phyloP scores from a whole-genome alignment of 208 protist genomes.

The Porcisia deanei region DNA sequence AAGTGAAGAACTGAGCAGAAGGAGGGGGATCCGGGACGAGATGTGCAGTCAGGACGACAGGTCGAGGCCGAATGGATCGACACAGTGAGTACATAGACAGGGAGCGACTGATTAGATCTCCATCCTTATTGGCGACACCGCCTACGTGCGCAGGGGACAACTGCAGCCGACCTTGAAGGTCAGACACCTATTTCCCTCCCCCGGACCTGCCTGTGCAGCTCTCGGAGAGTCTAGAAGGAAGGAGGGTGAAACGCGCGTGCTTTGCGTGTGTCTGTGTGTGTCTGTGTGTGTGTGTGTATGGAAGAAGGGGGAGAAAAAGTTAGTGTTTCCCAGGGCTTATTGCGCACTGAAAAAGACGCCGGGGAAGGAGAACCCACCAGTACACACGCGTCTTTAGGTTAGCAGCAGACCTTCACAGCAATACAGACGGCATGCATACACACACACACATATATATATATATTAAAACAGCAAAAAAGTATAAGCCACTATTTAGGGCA shows the following conservation, averaged over 20 bases:
- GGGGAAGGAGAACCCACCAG: background rate
- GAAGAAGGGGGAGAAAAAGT: background rate
- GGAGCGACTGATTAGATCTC: background rate
- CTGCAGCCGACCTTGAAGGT: background rate
- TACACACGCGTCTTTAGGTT: background rate
- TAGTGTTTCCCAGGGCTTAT: background rate
- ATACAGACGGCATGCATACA: background rate
- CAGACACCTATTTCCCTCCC: background rate
- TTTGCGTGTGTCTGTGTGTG: background rate
- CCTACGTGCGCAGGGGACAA: background rate
- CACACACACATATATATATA: background rate
- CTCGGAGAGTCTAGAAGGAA: background rate
- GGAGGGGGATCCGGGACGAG: background rate
- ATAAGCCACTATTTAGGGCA: slow-evolving; percentile 12
- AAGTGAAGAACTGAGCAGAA: background rate
- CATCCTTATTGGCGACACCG: background rate
- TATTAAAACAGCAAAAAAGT: no score
- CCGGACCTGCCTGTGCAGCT: background rate
- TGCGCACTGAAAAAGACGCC: background rate
- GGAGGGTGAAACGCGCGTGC: background rate
- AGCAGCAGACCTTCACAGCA: background rate
- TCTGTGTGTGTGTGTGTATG: background rate
- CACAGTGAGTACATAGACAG: background rate
- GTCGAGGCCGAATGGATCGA: background rate
- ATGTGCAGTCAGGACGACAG: background rate